These are phyloP conservation scores for Trifolium subterraneum DNA, from an alignment of 306 rosid species.

Conservation along the genomic window DNA sequence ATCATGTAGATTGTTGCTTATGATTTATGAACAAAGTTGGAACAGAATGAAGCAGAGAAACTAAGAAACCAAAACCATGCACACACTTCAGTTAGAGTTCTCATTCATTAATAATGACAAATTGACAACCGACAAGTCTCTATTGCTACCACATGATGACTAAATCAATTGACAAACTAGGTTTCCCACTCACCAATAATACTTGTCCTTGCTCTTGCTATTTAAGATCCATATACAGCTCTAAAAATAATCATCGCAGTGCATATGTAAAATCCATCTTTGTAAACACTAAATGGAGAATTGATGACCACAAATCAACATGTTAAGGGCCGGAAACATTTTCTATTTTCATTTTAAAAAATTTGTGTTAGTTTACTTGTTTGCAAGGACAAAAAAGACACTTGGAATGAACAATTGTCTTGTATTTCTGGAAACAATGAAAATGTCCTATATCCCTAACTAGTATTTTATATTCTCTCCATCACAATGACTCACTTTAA, in stretches of 20 bases:
- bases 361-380: too few species aligned
- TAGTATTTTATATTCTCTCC: too few species aligned
- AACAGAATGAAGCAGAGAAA: conserved; percentile 21
- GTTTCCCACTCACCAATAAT: conserved; percentile 8
- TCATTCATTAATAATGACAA: not conserved
- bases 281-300: not conserved
- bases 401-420: too few species aligned
- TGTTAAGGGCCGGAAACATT: not conserved
- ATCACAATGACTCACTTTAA: too few species aligned
- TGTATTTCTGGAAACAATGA: too few species aligned
- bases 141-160: conserved; percentile 11
- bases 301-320: not conserved
- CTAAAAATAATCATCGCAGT: not conserved
- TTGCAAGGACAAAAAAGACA: too few species aligned
- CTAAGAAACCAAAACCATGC: conserved; percentile 1
- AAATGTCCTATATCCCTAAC: too few species aligned
- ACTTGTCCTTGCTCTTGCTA: not conserved
- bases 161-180: conserved; percentile 6
- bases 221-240: conserved; percentile 5
- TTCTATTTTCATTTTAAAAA: too few species aligned
- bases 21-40: not conserved
- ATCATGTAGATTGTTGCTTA: not conserved
- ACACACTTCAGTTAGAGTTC: conserved; percentile 10
- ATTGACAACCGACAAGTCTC: conserved; percentile 15
- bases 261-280: not conserved